Evolutionary conservation across 345 rosid genomes (phyloP).

Genomic region (Gynandropsis gynandra): DNA sequence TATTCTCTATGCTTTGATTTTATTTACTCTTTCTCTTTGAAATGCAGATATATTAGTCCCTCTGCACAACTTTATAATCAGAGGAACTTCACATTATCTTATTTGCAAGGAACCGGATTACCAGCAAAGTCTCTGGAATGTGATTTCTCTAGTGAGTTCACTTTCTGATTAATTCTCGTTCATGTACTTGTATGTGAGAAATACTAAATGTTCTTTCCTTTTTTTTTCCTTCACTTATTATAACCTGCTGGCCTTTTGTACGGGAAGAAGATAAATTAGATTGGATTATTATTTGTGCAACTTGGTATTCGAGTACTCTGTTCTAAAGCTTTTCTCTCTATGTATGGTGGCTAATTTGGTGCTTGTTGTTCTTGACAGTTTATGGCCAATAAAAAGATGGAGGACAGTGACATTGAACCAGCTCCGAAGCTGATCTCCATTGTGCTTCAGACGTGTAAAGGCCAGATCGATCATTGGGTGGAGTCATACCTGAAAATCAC

Average conservation of each 20-base stretch:
- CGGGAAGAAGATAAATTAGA: too few relatives aligned
- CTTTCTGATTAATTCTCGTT: conserved; percentile 8
- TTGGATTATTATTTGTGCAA: too few relatives aligned
- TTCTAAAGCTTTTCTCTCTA: too few relatives aligned
- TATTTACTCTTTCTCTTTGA: conserved; percentile 7
- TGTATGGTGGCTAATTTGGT: too few relatives aligned
- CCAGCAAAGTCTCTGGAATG: conserved; percentile 93
- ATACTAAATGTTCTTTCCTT: background rate
- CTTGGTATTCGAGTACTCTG: too few relatives aligned
- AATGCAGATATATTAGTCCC: conserved; percentile 87
- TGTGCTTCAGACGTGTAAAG: conserved; percentile 93
- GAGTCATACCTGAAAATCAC: conserved; percentile 90
- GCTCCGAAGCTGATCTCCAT: conserved; percentile 94
- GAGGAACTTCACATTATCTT: conserved; percentile 84
- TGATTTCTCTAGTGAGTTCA: conserved; percentile 72
- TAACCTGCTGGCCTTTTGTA: too few relatives aligned
- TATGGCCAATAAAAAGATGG: conserved; percentile 74
- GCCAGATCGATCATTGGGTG: conserved; percentile 94
- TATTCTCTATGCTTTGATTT: conserved; percentile 2
- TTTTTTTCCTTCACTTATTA: background rate
- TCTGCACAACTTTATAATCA: conserved; percentile 82
- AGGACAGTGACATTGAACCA: conserved; percentile 86
- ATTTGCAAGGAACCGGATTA: conserved; percentile 86
- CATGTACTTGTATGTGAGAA: background rate
- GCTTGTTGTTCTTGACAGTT: conserved; percentile 35